Evolutionary conservation across 345 rosid genomes (phyloP).

Genomic region (Salix arbutifolia): DNA sequence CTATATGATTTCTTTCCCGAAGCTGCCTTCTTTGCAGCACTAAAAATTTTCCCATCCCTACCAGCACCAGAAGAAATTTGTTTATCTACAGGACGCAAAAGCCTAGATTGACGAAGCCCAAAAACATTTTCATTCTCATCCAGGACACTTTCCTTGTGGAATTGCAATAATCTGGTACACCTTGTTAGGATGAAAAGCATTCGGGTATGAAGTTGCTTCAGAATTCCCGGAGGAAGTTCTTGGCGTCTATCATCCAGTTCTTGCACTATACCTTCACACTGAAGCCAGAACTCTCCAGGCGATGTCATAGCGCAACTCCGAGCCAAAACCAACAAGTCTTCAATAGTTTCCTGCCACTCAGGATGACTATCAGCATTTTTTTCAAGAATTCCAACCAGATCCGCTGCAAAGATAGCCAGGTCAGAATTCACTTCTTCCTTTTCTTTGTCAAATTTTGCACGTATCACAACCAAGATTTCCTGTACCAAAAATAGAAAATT

Average conservation of each 20-base stretch:
- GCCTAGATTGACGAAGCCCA: slow-evolving; percentile 75
- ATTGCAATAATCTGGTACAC: slow-evolving; percentile 94
- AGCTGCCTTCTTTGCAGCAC: slow-evolving; percentile 50
- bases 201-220: slow-evolving; percentile 91
- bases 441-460: slow-evolving; percentile 91
- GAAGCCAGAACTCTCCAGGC: slow-evolving; percentile 98
- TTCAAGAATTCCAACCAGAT: slow-evolving; percentile 92
- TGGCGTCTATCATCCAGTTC: slow-evolving; percentile 97
- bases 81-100: slow-evolving; percentile 73
- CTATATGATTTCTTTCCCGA: slow-evolving; percentile 80
- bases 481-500: slow-evolving; percentile 30
- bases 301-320: slow-evolving; percentile 91
- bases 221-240: slow-evolving; percentile 85
- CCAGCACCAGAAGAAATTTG: slow-evolving; percentile 39
- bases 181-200: slow-evolving; percentile 99
- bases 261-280: slow-evolving; percentile 98
- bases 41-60: slow-evolving; percentile 60
- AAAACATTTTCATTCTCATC: slow-evolving; percentile 71
- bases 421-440: slow-evolving; percentile 99
- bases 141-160: slow-evolving; percentile 94
- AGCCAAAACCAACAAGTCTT: slow-evolving; percentile 92
- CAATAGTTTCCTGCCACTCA: slow-evolving; percentile 97
- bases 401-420: slow-evolving; percentile 94
- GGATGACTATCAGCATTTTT: slow-evolving; percentile 97
- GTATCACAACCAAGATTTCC: slow-evolving; percentile 82